phyloP scores from a whole-genome alignment of 805 yeast species.

The Ogataea methylovora region DNA sequence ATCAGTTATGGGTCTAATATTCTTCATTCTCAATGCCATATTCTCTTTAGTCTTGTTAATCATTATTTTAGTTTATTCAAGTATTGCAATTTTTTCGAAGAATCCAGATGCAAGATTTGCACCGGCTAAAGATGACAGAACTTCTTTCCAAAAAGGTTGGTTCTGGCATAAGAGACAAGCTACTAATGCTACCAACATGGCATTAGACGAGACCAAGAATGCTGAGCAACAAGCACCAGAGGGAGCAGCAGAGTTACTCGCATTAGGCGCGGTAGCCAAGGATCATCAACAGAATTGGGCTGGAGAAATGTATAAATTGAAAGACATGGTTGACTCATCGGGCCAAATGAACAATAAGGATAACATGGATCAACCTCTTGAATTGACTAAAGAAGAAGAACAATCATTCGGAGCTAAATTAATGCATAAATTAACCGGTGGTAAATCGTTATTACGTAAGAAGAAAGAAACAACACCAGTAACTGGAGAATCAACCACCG shows the following conservation, averaged over 20 bases:
- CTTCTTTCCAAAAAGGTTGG: conserved; percentile 60
- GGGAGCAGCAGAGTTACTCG: conserved; percentile 48
- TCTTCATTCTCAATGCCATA: conserved; percentile 84
- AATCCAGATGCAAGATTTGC: conserved; percentile 86
- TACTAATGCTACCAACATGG: conserved; percentile 16
- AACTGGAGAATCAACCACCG: neutral
- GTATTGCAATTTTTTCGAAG: conserved; percentile 60
- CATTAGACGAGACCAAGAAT: conserved; percentile 22
- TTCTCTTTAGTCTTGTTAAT: conserved; percentile 70
- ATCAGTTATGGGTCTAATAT: conserved; percentile 88
- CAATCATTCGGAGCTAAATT: conserved; percentile 33
- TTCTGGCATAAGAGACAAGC: conserved; percentile 5
- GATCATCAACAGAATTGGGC: conserved; percentile 77
- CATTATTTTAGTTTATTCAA: conserved; percentile 58
- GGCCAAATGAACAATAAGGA: too few relatives aligned
- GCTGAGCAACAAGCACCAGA: conserved; percentile 9
- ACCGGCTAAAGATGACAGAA: conserved; percentile 87
- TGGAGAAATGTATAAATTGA: conserved; percentile 47
- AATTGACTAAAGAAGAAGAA: conserved; percentile 27
- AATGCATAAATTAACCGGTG: conserved; percentile 35
- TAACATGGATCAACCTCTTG: conserved; percentile 20
- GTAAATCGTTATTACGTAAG: conserved; percentile 23
- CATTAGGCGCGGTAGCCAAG: conserved; percentile 75
- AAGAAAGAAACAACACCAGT: neutral
- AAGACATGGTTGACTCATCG: conserved; percentile 28